A percentile compares a stretch with the other conserved stretches of the same genome.
These are phyloP conservation scores for Eragrostis tef DNA, from an alignment of 202 grass and related monocot genomes.

Conservation along the genomic window DNA sequence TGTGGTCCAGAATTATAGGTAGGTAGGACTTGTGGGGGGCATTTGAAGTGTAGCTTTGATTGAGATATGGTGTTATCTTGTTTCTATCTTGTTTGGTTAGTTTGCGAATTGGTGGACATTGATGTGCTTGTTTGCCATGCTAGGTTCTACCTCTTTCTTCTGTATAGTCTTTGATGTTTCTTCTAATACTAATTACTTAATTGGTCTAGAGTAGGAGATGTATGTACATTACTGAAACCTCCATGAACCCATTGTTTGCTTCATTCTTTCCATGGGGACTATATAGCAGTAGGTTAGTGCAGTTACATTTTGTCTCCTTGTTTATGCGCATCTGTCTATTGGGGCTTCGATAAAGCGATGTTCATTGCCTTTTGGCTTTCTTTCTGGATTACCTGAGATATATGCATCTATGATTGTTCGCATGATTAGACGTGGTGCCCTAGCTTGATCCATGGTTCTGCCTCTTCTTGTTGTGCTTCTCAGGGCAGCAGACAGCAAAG, in stretches of 20 bases:
- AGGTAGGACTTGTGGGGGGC: conserved; percentile 11
- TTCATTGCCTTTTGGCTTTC: conserved; percentile 38
- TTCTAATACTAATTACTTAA: background rate
- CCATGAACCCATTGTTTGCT: background rate
- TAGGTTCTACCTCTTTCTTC: background rate
- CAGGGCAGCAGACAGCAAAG: conserved; percentile 88
- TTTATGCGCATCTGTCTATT: conserved; percentile 54
- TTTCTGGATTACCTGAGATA: conserved; percentile 46
- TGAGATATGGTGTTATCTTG: conserved; percentile 36
- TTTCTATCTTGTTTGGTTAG: conserved; percentile 32
- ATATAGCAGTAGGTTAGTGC: conserved; percentile 34
- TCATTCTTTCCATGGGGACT: conserved; percentile 34
- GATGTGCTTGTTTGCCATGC: background rate
- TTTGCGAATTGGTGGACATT: conserved; percentile 16
- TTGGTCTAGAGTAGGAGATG: background rate
- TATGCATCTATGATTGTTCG: conserved; percentile 50
- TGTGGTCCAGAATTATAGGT: conserved; percentile 46
- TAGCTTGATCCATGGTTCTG: conserved; percentile 45
- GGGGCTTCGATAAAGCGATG: conserved; percentile 46
- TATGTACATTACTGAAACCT: conserved; percentile 30
- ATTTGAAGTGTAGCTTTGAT: conserved; percentile 22
- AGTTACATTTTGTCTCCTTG: conserved; percentile 27
- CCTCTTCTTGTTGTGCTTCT: conserved; percentile 36
- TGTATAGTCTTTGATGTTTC: conserved; percentile 9
- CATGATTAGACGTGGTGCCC: conserved; percentile 40